A percentile compares a stretch with the other conserved stretches of the same genome.
Evolutionary conservation across 176 grass and related monocot genomes (phyloP).

Genomic region (Secale cereale): DNA sequence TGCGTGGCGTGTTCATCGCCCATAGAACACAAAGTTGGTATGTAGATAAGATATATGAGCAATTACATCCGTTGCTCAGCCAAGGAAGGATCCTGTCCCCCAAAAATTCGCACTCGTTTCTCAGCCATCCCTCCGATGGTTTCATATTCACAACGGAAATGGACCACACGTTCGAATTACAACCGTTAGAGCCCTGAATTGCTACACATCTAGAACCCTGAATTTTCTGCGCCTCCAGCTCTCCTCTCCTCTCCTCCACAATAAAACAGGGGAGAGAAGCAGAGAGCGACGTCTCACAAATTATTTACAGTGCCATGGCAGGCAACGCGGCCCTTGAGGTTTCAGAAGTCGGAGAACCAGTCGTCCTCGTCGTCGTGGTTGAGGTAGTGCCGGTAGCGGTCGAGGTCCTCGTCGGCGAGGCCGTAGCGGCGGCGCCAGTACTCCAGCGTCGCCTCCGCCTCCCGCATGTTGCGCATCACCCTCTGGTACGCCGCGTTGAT

Average conservation of each 20-base stretch:
- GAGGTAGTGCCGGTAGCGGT: not conserved
- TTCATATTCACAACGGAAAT: too few relatives aligned
- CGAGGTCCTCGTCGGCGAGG: conserved; percentile 10
- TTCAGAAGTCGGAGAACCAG: not conserved
- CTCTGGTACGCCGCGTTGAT: conserved; percentile 44
- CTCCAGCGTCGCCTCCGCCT: conserved; percentile 42
- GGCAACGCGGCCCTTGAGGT: not conserved
- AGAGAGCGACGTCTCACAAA: not conserved
- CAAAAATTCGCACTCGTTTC: too few relatives aligned
- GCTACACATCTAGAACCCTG: too few relatives aligned
- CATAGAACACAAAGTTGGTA: too few relatives aligned
- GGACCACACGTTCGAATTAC: too few relatives aligned
- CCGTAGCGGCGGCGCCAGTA: conserved; percentile 31
- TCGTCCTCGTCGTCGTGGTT: not conserved
- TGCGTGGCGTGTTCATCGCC: too few relatives aligned
- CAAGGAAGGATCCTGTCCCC: too few relatives aligned
- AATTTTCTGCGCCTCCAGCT: too few relatives aligned
- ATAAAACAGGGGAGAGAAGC: not conserved
- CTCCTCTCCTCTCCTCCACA: not conserved
- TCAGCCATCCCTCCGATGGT: too few relatives aligned
- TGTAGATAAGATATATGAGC: too few relatives aligned
- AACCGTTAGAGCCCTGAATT: too few relatives aligned
- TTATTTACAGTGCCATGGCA: not conserved
- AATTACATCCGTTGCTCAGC: too few relatives aligned
- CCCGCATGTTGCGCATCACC: conserved; percentile 39